phyloP scores from a whole-genome alignment of 257 asterid genomes.

The Petrea volubilis region DNA sequence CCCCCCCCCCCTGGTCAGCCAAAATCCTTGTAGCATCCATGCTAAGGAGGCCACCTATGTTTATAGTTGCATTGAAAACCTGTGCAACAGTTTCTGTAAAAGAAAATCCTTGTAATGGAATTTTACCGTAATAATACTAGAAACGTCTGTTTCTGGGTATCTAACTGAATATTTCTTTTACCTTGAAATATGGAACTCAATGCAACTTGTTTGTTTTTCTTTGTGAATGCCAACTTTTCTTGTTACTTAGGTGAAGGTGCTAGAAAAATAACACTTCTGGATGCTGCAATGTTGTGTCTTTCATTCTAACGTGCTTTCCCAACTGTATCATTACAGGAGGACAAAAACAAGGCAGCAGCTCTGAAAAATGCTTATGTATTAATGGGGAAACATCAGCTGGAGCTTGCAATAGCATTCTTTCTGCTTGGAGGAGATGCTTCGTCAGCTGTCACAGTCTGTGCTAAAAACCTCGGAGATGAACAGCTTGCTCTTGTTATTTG shows the following conservation, averaged over 20 bases:
- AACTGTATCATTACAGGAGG: slow-evolving; percentile 59
- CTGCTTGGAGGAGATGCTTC: slow-evolving; percentile 95
- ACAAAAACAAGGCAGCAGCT: slow-evolving; percentile 91
- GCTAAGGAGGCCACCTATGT: not conserved
- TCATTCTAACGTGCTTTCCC: slow-evolving; percentile 2
- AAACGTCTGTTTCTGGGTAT: slow-evolving; percentile 6
- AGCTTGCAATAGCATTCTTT: slow-evolving; percentile 96
- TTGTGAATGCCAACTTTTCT: not conserved
- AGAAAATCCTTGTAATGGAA: not conserved
- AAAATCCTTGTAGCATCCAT: too few species aligned
- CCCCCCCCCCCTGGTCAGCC: too few species aligned
- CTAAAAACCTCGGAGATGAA: slow-evolving; percentile 93
- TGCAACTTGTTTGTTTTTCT: not conserved
- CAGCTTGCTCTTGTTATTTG: slow-evolving; percentile 97
- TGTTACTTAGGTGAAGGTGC: slow-evolving; percentile 20
- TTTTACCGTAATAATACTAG: not conserved
- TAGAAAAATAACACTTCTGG: slow-evolving; percentile 14
- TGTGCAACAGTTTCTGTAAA: not conserved
- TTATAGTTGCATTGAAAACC: not conserved
- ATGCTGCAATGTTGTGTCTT: slow-evolving; percentile 12
- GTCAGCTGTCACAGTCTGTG: slow-evolving; percentile 92
- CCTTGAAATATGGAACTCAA: not conserved
- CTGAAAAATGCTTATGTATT: slow-evolving; percentile 92
- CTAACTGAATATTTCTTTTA: slow-evolving; percentile 2
- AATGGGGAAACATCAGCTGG: slow-evolving; percentile 94